These are phyloP conservation scores for Ramularia endophylla DNA, from an alignment of 2,329 filamentous ascomycete species.

Conservation along the genomic window DNA sequence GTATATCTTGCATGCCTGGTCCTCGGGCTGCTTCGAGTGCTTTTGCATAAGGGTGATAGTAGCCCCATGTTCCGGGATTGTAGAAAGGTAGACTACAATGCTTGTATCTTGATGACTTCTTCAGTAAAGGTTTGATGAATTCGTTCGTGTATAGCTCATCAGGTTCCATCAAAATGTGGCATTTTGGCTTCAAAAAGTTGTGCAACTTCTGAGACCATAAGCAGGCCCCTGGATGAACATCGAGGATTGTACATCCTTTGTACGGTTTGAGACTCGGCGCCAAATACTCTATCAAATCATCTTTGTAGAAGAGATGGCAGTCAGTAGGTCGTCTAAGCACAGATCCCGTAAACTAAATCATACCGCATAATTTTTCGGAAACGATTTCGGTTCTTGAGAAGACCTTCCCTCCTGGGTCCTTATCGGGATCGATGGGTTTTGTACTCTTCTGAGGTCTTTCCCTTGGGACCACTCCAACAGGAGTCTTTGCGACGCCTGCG, in stretches of 20 bases:
- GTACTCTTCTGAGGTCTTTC: too few species aligned
- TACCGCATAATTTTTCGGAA: constrained; percentile 20
- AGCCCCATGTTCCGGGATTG: not conserved
- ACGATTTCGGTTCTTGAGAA: constrained; percentile 16
- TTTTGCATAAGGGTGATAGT: not conserved
- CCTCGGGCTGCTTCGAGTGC: too few species aligned
- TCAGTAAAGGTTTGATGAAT: constrained; percentile 49
- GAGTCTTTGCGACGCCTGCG: not conserved
- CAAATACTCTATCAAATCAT: constrained; percentile 66
- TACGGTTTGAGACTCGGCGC: constrained; percentile 62
- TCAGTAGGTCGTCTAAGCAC: constrained; percentile 13
- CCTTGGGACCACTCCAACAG: too few species aligned
- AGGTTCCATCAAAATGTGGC: constrained; percentile 77
- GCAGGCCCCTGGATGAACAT: constrained; percentile 75
- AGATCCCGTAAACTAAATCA: too few species aligned
- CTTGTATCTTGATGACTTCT: constrained; percentile 34
- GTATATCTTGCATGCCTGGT: not conserved
- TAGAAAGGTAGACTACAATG: constrained; percentile 42
- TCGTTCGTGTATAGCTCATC: constrained; percentile 53
- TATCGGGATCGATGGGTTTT: too few species aligned
- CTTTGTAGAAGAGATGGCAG: constrained; percentile 41
- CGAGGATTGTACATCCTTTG: constrained; percentile 75
- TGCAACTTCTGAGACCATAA: constrained; percentile 75
- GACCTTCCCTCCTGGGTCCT: not conserved
- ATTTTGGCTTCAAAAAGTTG: constrained; percentile 66